These are phyloP conservation scores for Fraxinus platypoda DNA, from an alignment of 305 asterid species.

Conservation along the genomic window DNA sequence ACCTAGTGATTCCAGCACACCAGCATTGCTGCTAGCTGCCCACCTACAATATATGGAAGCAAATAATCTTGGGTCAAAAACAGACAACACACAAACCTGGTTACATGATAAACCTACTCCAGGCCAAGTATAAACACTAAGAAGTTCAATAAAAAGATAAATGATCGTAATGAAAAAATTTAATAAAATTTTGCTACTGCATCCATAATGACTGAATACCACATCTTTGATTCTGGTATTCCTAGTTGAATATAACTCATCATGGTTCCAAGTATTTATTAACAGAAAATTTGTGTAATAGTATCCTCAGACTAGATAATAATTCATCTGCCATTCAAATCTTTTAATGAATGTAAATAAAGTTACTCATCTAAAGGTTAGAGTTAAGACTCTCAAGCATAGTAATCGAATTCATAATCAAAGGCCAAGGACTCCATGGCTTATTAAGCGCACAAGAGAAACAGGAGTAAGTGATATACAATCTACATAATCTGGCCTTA, in stretches of 20 bases:
- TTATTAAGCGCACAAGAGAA: not conserved
- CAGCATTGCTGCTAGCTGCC: constrained; percentile 59
- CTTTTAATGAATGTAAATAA: not conserved
- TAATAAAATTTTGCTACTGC: not conserved
- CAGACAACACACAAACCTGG: not conserved
- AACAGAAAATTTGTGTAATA: not conserved
- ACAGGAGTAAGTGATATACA: not conserved
- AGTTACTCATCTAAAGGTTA: not conserved
- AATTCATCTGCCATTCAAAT: not conserved
- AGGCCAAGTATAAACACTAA: not conserved
- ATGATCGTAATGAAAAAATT: not conserved
- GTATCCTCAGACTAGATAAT: not conserved
- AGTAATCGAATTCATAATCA: not conserved
- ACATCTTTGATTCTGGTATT: not conserved
- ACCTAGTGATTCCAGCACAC: constrained; percentile 81
- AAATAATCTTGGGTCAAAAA: constrained; percentile 15
- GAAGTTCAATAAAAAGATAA: not conserved
- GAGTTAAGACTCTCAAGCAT: not conserved
- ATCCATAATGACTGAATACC: not conserved
- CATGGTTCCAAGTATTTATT: not conserved
- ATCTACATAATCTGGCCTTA: not conserved
- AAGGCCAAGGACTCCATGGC: not conserved
- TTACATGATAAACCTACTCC: constrained; percentile 4
- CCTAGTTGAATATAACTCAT: not conserved
- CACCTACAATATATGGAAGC: constrained; percentile 46